Conservation (phyloP, 1,139 yeast genomes). For the Zygotorulaspora mrakii region DNA sequence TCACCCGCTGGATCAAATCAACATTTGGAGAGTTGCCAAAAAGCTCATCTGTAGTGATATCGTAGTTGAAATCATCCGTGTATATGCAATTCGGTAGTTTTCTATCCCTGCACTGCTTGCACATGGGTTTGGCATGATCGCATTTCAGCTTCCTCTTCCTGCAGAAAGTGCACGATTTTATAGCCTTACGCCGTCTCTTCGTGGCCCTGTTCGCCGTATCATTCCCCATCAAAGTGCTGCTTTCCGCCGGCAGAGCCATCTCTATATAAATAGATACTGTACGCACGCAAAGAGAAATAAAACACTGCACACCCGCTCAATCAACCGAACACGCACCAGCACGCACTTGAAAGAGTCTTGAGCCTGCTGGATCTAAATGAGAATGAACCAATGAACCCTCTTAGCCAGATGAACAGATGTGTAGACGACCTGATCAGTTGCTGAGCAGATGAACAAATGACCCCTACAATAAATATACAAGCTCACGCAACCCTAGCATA, state of each 20-base stretch:
- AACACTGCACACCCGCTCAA: too few relatives aligned
- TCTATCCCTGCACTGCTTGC: slow-evolving; percentile 29
- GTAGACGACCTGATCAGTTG: too few relatives aligned
- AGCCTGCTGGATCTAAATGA: too few relatives aligned
- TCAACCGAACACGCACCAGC: too few relatives aligned
- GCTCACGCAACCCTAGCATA: too few relatives aligned
- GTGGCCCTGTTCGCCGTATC: slow-evolving; percentile 7
- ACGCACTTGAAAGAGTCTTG: too few relatives aligned
- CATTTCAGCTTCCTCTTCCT: slow-evolving; percentile 34
- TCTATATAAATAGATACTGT: slow-evolving; percentile 4
- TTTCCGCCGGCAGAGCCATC: background rate
- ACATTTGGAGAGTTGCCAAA: slow-evolving; percentile 27
- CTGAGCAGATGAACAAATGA: too few relatives aligned
- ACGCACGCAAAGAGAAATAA: too few relatives aligned
- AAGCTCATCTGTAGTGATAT: slow-evolving; percentile 23
- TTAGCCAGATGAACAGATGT: too few relatives aligned
- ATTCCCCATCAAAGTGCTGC: too few relatives aligned
- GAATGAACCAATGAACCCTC: too few relatives aligned
- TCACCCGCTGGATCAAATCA: slow-evolving; percentile 23
- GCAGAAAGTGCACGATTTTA: slow-evolving; percentile 35
- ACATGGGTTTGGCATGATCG: slow-evolving; percentile 30
- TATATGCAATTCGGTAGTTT: slow-evolving; percentile 27
- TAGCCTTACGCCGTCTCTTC: slow-evolving; percentile 23
- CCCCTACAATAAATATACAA: too few relatives aligned
- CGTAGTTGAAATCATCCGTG: slow-evolving; percentile 23